Base-by-base conservation (phyloP, 805 yeast species). In the Starmerella powellii region DNA sequence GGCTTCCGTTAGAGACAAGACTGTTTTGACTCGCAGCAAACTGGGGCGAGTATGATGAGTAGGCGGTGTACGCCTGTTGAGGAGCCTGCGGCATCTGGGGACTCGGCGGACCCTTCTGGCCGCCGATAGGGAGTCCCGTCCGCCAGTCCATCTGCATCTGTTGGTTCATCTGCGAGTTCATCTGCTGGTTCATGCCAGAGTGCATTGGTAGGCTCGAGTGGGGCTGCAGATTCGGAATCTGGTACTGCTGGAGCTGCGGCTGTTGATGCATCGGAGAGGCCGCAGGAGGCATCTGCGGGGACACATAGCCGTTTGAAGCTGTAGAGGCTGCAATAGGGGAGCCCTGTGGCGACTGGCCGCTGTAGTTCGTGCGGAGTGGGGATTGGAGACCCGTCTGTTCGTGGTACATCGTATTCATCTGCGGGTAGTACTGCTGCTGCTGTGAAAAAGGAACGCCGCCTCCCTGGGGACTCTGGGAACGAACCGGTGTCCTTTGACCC, bases 1-100 rank as follows among this genome's bases (percentile, higher is more conserved):
- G 31, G 38, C 48, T 48, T 16, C 47, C 35, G 17, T 16, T 31
- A 2, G 50, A 42, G 19, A n/a, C 34, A 28, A 48, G 13, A 34
- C 52, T 48, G 29, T 33, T 41, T 28, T 48, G 52, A 30, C 52
- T 50, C 19, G 48, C 45, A 10, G 39, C 38, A n/a, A 35, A 40
- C 34, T 46, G 47, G 24, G 50, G 49, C 30, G 49, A 47, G 41
- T 47, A 44, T 11, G 46, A 15, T 12, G 38, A 29, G 37, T 46
- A 42, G 5, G 45, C 37, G 3, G 38, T 35, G 38, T 46, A 46
- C 3, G 44, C 44, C 31, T 32, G 40, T 18, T 37, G 42, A 2
- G 42, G 44, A 27, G 47, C 40, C 37, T 41, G 48, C 4, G 46
- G 42, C 16, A 34, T 23, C 26, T 20, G 38, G 20, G 34, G 42